Conservation (phyloP, 352 stramenopile species). For the Globisporangium spiculum region DNA sequence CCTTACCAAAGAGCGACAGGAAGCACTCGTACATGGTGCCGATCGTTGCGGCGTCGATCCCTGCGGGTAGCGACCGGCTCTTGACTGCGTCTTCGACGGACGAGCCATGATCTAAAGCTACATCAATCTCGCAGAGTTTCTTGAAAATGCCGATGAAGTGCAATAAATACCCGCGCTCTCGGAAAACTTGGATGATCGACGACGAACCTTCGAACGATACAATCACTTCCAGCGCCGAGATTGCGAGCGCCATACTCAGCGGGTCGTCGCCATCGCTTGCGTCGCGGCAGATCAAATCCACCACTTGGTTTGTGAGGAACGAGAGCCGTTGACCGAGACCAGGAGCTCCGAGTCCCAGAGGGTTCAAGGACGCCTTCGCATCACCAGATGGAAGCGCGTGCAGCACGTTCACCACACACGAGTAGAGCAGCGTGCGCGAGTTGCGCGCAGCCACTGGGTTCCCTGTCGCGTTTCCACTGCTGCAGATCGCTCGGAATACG, state of each 20-base stretch:
- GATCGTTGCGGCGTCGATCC: constrained; percentile 64
- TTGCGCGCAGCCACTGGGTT: constrained; percentile 77
- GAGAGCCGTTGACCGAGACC: constrained; percentile 14
- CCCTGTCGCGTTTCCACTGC: constrained; percentile 54
- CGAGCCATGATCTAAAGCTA: constrained; percentile 44
- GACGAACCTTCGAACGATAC: constrained; percentile 46
- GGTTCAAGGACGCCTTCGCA: constrained; percentile 10
- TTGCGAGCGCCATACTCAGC: constrained; percentile 76
- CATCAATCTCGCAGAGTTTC: constrained; percentile 70
- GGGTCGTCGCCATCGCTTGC: constrained; percentile 76
- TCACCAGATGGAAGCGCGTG: constrained; percentile 30
- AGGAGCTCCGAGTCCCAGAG: constrained; percentile 7
- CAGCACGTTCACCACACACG: constrained; percentile 71
- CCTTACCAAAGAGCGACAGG: constrained; percentile 70
- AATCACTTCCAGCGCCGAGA: constrained; percentile 69
- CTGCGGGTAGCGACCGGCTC: constrained; percentile 39
- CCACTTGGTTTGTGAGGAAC: constrained; percentile 50
- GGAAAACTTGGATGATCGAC: constrained; percentile 53
- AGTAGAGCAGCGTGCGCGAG: constrained; percentile 73
- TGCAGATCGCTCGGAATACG: constrained; percentile 57
- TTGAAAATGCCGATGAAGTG: constrained; percentile 81
- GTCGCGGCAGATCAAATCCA: constrained; percentile 72
- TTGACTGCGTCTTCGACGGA: constrained; percentile 34
- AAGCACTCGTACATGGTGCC: constrained; percentile 83
- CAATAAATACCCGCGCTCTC: constrained; percentile 73